These are phyloP conservation scores for Yamadazyma spencermartinsiae DNA, from an alignment of 1,139 yeast genomes.

Conservation along the genomic window DNA sequence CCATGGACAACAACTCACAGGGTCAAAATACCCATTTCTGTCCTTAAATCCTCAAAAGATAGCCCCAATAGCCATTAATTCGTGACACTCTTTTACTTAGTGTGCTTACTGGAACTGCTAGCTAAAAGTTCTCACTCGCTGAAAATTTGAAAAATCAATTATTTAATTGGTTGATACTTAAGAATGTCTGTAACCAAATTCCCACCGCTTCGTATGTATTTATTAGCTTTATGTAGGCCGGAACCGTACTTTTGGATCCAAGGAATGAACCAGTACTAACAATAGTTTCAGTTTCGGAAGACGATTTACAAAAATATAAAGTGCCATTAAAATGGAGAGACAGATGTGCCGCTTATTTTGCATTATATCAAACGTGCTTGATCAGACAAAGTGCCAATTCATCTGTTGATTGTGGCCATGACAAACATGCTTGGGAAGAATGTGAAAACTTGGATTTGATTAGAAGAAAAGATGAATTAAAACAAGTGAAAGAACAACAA, in stretches of 20 bases:
- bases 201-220: constrained; percentile 53
- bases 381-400: constrained; percentile 49
- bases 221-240: neutral
- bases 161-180: constrained; percentile 2
- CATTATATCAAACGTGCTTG: constrained; percentile 52
- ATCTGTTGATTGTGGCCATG: constrained; percentile 65
- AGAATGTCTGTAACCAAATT: constrained; percentile 47
- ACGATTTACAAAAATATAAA: constrained; percentile 79
- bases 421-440: constrained; percentile 83
- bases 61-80: too few relatives aligned
- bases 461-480: constrained; percentile 76
- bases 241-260: neutral
- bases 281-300: constrained; percentile 61
- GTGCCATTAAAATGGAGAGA: constrained; percentile 85
- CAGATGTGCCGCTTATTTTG: constrained; percentile 78
- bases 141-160: constrained; percentile 2
- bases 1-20: too few relatives aligned
- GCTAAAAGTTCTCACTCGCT: constrained; percentile 3
- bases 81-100: too few relatives aligned
- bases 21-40: too few relatives aligned
- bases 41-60: too few relatives aligned
- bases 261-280: constrained; percentile 15
- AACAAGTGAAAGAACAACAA: constrained; percentile 49
- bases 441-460: constrained; percentile 83
- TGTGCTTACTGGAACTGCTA: neutral